phyloP scores from a whole-genome alignment of 768 basidiomycete species.

The Cystobasidium onofrii region DNA sequence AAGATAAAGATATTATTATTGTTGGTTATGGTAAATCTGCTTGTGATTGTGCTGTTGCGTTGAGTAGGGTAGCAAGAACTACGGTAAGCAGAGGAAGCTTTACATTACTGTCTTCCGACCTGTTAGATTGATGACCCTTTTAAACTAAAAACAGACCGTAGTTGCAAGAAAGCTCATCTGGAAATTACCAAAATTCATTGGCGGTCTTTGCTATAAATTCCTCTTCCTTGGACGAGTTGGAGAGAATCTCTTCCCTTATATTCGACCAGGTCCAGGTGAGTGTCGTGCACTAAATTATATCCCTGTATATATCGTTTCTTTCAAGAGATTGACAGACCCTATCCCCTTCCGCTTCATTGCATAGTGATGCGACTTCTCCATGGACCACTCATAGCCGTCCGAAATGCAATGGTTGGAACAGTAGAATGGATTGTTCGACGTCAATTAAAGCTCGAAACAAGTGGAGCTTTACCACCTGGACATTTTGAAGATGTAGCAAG shows the following conservation, averaged over 20 bases:
- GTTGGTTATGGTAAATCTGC: slow-evolving; percentile 30
- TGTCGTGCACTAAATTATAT: neutral
- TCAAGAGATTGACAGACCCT: too few species aligned
- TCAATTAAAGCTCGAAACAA: slow-evolving; percentile 6
- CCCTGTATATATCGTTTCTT: too few species aligned
- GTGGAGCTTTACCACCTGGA: slow-evolving; percentile 16
- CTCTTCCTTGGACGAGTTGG: slow-evolving; percentile 20
- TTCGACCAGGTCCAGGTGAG: slow-evolving; percentile 17
- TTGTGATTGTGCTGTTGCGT: slow-evolving; percentile 20
- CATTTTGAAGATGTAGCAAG: slow-evolving; percentile 29
- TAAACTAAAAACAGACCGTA: slow-evolving; percentile 10
- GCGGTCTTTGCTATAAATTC: slow-evolving; percentile 27
- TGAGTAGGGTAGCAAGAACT: slow-evolving; percentile 9
- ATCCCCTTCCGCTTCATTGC: neutral
- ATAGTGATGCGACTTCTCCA: slow-evolving; percentile 27
- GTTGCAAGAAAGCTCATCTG: slow-evolving; percentile 27
- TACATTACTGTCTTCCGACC: too few species aligned
- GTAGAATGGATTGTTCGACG: slow-evolving; percentile 9
- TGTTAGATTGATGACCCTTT: too few species aligned
- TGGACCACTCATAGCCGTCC: neutral
- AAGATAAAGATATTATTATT: slow-evolving; percentile 17
- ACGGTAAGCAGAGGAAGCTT: slow-evolving; percentile 25
- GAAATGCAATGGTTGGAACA: slow-evolving; percentile 16
- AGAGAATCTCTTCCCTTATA: slow-evolving; percentile 26
- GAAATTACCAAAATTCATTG: slow-evolving; percentile 30